Evolutionary conservation across 345 rosid genomes (phyloP), one percentile per base, ranked within the genome.

Genomic region (Eucalyptus coolabah): DNA sequence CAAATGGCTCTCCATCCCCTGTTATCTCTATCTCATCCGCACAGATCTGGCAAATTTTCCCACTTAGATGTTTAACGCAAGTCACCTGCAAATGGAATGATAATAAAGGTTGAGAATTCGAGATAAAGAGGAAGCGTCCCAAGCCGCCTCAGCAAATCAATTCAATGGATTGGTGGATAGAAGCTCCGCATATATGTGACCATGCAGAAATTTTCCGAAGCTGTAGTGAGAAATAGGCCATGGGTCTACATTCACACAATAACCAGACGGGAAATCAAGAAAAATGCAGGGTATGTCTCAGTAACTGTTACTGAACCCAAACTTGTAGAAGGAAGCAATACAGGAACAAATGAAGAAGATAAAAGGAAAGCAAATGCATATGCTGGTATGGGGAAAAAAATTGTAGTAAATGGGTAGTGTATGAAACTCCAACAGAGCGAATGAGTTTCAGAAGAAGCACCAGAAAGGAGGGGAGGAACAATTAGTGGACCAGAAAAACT

Each of bases 41-140:
- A 91, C 99, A 97, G 90, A 97, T 97, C 95, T 96, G 98, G 91
- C 99, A 97, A 90, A 93, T 93, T 89, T 96, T 97, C 65, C 97
- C 98, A 50, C 95, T 95, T 86, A 95, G 56, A 88, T 96, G 97
- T 90, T 92, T 91, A 91, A 96, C 95, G 87, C 96, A 94, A 30
- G 95, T 94, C 44, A 94, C 95, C 98, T 97, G 96, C 87, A 89
- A 51, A 21, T 4, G 51, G 67, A n/a, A 77, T 40, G 83, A 72
- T 40, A 40, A 77, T 21, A 40, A 40, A 77, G 47, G 85, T 77
- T 77, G 85, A 37, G 85, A 77, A 40, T 40, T 77, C 26, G 28
- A 77, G 83, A 37, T 37, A 21, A 77, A 37, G 28, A 77, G 28
- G 47, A 77, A 77, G 83, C 8, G 83, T 77, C 28, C 85, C 17